Conservation (phyloP, 208 protist genomes). For the Vickermania spadyakhi region DNA sequence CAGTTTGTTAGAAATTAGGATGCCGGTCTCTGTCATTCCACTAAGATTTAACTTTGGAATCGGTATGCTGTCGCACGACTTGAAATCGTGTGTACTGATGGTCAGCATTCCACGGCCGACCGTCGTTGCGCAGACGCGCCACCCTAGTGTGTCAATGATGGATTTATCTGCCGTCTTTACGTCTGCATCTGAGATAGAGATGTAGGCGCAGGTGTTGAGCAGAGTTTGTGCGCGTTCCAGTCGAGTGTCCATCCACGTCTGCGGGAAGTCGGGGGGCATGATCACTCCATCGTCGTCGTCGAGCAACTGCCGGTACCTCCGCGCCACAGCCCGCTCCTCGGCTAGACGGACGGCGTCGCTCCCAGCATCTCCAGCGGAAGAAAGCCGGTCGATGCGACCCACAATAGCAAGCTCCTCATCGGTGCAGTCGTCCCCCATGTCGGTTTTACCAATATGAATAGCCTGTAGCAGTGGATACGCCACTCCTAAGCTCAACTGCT, state of each 20-base stretch:
- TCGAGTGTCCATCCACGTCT: conserved; percentile 57
- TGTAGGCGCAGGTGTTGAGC: conserved; percentile 64
- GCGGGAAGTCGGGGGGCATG: conserved; percentile 56
- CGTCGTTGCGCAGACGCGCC: conserved; percentile 38
- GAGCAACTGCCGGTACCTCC: conserved; percentile 29
- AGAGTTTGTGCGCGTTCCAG: conserved; percentile 59
- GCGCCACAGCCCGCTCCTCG: conserved; percentile 42
- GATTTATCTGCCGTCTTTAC: conserved; percentile 38
- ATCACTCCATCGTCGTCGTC: conserved; percentile 75
- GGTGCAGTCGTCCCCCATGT: conserved; percentile 25
- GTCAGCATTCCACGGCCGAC: conserved; percentile 78
- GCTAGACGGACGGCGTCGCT: conserved; percentile 45
- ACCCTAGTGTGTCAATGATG: conserved; percentile 31
- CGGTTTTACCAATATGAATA: conserved; percentile 30
- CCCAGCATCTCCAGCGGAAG: conserved; percentile 14
- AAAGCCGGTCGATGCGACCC: conserved; percentile 47
- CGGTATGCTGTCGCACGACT: conserved; percentile 66
- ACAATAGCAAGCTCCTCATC: conserved; percentile 44
- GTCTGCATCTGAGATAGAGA: conserved; percentile 30
- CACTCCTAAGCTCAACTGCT: conserved; percentile 32
- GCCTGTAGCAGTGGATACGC: conserved; percentile 48
- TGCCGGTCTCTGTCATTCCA: conserved; percentile 55
- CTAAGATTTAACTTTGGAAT: conserved; percentile 58
- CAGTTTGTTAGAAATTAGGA: conserved; percentile 43
- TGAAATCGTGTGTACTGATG: conserved; percentile 74